Conservation (phyloP, 2,329 filamentous ascomycete genomes). For the Botrytis elliptica region DNA sequence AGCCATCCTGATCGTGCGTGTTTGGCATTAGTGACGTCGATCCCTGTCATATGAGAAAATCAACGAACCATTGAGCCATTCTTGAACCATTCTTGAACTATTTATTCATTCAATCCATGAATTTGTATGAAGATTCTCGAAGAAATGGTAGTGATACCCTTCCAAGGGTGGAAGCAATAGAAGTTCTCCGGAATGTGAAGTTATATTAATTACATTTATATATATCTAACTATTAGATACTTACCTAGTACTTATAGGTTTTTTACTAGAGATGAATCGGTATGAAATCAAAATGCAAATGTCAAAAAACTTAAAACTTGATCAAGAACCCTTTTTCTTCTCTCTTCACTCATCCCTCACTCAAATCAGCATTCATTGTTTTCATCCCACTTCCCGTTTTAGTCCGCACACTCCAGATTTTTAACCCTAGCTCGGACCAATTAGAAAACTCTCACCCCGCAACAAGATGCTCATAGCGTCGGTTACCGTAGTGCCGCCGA, state of each 20-base stretch:
- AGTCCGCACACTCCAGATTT: slow-evolving; percentile 5
- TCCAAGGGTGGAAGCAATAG: not conserved
- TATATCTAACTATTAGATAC: not conserved
- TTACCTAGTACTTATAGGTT: not conserved
- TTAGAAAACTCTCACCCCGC: slow-evolving; percentile 9
- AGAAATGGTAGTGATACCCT: not conserved
- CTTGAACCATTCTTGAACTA: not conserved
- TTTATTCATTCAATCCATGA: not conserved
- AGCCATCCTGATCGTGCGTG: not conserved
- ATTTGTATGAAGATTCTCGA: not conserved
- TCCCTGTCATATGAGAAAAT: slow-evolving; percentile 14
- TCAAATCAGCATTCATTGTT: not conserved
- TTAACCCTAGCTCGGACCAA: slow-evolving; percentile 4
- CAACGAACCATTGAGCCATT: not conserved
- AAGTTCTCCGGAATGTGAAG: not conserved
- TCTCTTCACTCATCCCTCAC: not conserved
- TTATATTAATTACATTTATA: not conserved
- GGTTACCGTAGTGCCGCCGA: not conserved
- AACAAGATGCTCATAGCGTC: not conserved
- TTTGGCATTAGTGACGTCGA: slow-evolving; percentile 15
- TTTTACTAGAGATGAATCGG: not conserved
- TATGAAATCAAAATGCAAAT: not conserved
- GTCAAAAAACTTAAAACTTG: not conserved
- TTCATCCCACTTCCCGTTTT: slow-evolving; percentile 3
- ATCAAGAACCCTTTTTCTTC: not conserved